Evolutionary conservation across 2,329 filamentous ascomycete genomes (phyloP).

Genomic region (Penicillium sp.): DNA sequence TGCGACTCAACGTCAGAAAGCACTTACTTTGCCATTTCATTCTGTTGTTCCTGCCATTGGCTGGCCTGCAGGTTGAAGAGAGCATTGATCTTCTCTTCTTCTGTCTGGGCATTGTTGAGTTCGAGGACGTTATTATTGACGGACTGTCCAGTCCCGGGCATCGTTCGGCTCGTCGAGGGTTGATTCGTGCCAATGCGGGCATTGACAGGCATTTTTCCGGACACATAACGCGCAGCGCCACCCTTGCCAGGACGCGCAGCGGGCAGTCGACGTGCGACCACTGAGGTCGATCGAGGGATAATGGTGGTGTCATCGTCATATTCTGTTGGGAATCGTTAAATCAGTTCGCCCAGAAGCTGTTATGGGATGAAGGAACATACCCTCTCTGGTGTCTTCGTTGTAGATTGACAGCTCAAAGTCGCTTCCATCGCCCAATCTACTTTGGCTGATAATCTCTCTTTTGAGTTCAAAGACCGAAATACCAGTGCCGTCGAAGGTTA

Average conservation of each 20-base stretch:
- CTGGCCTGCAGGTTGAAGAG: constrained; percentile 89
- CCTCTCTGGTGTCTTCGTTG: constrained; percentile 86
- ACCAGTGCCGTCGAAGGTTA: constrained; percentile 95
- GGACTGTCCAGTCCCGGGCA: constrained; percentile 41
- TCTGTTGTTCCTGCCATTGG: constrained; percentile 90
- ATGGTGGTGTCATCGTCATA: constrained; percentile 98
- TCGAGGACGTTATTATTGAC: constrained; percentile 59
- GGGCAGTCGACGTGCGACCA: constrained; percentile 84
- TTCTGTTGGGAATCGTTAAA: constrained; percentile 58
- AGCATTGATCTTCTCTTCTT: constrained; percentile 90
- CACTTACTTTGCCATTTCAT: constrained; percentile 80
- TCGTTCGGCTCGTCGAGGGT: constrained; percentile 41
- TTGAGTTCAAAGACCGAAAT: constrained; percentile 99
- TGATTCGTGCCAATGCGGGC: constrained; percentile 77
- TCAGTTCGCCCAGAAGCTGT: not conserved
- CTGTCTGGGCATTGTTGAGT: constrained; percentile 79
- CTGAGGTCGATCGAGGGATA: constrained; percentile 90
- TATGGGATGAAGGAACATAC: constrained; percentile 55
- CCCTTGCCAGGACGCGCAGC: constrained; percentile 83
- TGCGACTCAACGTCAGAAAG: not conserved
- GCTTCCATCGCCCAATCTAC: constrained; percentile 88
- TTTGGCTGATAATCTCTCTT: constrained; percentile 95
- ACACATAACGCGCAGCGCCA: constrained; percentile 90
- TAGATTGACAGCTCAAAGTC: constrained; percentile 97
- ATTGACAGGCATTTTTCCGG: constrained; percentile 88